phyloP scores from a whole-genome alignment of 163 green algal genomes.

The Chloromonas sp. region DNA sequence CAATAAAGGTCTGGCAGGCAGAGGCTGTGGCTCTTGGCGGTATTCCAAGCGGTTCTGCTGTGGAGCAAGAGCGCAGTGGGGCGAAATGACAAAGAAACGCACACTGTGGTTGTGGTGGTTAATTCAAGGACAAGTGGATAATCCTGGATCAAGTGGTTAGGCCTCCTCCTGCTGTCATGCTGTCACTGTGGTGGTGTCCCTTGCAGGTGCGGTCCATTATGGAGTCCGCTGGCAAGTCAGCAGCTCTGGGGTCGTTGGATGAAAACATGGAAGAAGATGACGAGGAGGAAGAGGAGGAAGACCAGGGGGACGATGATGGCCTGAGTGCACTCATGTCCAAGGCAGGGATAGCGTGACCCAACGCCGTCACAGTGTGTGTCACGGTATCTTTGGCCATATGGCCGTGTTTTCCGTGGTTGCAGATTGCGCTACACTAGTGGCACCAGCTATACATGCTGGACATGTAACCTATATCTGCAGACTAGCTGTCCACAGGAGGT shows the following conservation, averaged over 20 bases:
- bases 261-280: constrained; percentile 71
- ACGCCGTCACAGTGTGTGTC: too few relatives aligned
- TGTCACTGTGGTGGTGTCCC: neutral
- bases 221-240: constrained; percentile 44
- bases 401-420: too few relatives aligned
- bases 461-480: too few relatives aligned
- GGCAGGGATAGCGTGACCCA: too few relatives aligned
- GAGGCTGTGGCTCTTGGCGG: neutral
- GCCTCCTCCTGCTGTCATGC: neutral
- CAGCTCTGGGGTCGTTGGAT: constrained; percentile 61
- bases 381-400: too few relatives aligned
- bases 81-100: too few relatives aligned
- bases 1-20: neutral
- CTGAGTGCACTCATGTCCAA: too few relatives aligned
- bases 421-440: too few relatives aligned
- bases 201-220: constrained; percentile 37
- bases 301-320: constrained; percentile 20
- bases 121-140: neutral
- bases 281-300: constrained; percentile 60
- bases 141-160: neutral
- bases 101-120: neutral
- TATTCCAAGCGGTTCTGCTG: neutral
- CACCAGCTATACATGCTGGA: too few relatives aligned
- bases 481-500: too few relatives aligned
- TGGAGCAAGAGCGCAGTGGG: too few relatives aligned